phyloP scores from a whole-genome alignment of 805 yeast species.

The Lipomyces sp. region DNA sequence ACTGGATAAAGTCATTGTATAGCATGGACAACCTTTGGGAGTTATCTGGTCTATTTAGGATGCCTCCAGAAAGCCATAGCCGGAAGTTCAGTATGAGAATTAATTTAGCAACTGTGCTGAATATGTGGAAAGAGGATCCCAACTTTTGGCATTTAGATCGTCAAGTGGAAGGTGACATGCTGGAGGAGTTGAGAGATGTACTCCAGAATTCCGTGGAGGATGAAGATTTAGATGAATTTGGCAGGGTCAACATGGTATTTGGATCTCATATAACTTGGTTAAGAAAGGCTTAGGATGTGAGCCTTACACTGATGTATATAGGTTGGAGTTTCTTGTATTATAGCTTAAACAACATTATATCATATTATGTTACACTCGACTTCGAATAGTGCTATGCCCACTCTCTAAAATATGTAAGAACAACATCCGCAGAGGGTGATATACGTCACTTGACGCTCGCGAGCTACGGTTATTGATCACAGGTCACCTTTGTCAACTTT shows the following conservation, averaged over 20 bases:
- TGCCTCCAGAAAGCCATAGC: neutral
- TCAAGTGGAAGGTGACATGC: neutral
- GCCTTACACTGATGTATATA: neutral
- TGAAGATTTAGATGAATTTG: conserved; percentile 2
- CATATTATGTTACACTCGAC: neutral
- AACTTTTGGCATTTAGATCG: conserved; percentile 3
- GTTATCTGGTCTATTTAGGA: conserved; percentile 3
- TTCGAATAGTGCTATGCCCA: no score
- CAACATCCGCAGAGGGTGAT: no score
- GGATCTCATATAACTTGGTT: neutral
- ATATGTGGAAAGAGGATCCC: neutral
- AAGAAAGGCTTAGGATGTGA: neutral
- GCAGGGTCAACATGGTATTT: conserved; percentile 3
- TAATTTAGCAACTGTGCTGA: neutral
- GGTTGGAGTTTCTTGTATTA: neutral
- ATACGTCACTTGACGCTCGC: no score
- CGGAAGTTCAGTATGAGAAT: neutral
- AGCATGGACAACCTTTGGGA: neutral
- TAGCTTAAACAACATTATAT: neutral
- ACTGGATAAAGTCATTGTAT: neutral
- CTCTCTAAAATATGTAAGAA: no score
- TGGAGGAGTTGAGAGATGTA: neutral
- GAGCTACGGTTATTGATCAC: no score
- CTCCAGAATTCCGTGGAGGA: conserved; percentile 21
- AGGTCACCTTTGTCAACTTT: no score